phyloP scores from a whole-genome alignment of 441 rosid genomes.

The Croton laevigatus region DNA sequence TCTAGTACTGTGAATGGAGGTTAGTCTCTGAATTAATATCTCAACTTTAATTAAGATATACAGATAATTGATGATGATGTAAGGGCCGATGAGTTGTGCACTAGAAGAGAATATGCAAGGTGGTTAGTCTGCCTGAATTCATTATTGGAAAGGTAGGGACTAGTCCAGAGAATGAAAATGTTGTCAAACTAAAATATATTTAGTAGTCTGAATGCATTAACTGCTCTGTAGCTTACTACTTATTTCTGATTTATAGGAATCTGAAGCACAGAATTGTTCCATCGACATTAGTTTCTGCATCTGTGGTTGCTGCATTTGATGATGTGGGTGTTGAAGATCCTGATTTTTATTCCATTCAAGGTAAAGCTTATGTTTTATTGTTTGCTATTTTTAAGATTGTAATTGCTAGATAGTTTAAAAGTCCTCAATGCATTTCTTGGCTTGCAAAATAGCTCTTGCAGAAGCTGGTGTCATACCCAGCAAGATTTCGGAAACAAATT shows the following conservation, averaged over 20 bases:
- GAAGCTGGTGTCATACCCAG: constrained; percentile 80
- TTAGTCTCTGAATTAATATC: constrained; percentile 46
- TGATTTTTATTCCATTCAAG: constrained; percentile 68
- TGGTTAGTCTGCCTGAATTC: constrained; percentile 71
- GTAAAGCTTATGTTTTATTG: constrained; percentile 30
- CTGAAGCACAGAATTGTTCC: constrained; percentile 70
- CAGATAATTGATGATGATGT: constrained; percentile 77
- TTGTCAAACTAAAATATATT: constrained; percentile 10
- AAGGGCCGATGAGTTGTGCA: constrained; percentile 65
- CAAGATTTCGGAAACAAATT: constrained; percentile 39
- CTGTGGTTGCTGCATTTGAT: constrained; percentile 62
- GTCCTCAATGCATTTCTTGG: constrained; percentile 13
- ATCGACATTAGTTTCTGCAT: constrained; percentile 54
- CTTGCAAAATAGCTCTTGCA: constrained; percentile 59
- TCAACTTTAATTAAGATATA: constrained; percentile 40
- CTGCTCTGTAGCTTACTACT: constrained; percentile 19
- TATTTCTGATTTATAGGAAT: constrained; percentile 40
- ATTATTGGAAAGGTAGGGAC: constrained; percentile 67
- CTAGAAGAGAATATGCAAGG: constrained; percentile 85
- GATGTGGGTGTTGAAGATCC: constrained; percentile 65
- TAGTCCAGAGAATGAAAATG: constrained; percentile 4
- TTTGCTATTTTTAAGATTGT: constrained; percentile 9
- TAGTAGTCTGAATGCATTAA: constrained; percentile 7
- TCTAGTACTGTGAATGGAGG: constrained; percentile 17
- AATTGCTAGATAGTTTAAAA: neutral